phyloP scores from a whole-genome alignment of 1,284 basidiomycete genomes.

The Paramarasmius palmivorus region DNA sequence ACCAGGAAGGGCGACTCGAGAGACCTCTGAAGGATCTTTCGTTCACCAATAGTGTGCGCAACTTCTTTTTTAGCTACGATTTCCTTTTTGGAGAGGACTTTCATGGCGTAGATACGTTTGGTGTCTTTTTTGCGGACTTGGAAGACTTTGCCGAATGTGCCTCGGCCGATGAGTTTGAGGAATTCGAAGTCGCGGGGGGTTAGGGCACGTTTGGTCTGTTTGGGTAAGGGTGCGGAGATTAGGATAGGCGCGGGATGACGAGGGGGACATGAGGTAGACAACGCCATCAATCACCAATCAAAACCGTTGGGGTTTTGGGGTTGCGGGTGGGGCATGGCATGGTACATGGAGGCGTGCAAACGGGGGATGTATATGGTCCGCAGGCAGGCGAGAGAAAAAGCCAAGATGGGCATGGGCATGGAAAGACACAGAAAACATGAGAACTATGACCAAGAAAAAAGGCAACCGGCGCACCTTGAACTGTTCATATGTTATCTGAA shows the following conservation, averaged over 20 bases:
- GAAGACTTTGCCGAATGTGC: conserved; percentile 99
- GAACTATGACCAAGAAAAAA: too few relatives aligned
- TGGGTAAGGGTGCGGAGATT: conserved; percentile 19
- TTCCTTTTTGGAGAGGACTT: conserved; percentile 97
- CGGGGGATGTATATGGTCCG: too few relatives aligned
- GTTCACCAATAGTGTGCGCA: conserved; percentile 98
- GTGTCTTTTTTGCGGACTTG: conserved; percentile 98
- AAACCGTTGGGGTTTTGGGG: too few relatives aligned
- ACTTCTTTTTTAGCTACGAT: conserved; percentile 99
- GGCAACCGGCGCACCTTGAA: conserved; percentile 83
- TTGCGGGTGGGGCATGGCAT: too few relatives aligned
- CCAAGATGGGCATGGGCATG: too few relatives aligned
- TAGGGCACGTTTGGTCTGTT: conserved; percentile 77
- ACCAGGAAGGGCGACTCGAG: conserved; percentile 97
- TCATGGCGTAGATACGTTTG: conserved; percentile 99
- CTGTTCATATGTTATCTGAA: conserved; percentile 94
- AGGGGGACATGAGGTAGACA: too few relatives aligned
- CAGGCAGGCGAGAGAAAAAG: too few relatives aligned
- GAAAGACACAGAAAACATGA: too few relatives aligned
- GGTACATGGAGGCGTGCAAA: too few relatives aligned
- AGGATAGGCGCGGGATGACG: too few relatives aligned
- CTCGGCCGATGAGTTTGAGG: conserved; percentile 97
- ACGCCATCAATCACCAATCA: too few relatives aligned
- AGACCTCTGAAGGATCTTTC: conserved; percentile 96
- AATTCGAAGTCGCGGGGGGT: conserved; percentile 97